Conservation (phyloP, 371 early-diverging fungal species). For the Haplosporangium sp. region DNA sequence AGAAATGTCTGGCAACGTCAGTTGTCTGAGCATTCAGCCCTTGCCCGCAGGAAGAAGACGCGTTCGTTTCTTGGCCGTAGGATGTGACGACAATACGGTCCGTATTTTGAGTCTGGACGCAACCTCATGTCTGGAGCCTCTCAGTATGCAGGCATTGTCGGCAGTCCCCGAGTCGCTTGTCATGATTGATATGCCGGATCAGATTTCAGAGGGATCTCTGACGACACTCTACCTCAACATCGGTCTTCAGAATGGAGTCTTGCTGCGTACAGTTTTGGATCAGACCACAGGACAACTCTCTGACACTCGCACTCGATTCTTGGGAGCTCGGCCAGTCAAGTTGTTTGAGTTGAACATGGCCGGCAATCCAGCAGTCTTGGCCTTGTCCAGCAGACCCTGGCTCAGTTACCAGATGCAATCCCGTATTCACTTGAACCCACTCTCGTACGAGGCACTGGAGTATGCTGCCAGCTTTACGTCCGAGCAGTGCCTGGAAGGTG, state of each 20-base stretch:
- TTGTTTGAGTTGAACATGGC: slow-evolving; percentile 77
- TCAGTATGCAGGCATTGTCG: slow-evolving; percentile 76
- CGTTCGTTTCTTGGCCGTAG: slow-evolving; percentile 88
- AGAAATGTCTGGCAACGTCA: slow-evolving; percentile 77
- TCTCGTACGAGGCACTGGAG: slow-evolving; percentile 57
- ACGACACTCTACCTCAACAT: slow-evolving; percentile 86
- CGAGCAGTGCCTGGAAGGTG: slow-evolving; percentile 90
- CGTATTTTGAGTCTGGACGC: slow-evolving; percentile 90
- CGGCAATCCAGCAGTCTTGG: slow-evolving; percentile 81
- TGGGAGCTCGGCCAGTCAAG: slow-evolving; percentile 89
- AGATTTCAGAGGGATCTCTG: slow-evolving; percentile 61
- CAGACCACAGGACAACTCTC: slow-evolving; percentile 85
- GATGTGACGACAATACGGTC: slow-evolving; percentile 93
- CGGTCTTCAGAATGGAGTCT: slow-evolving; percentile 91
- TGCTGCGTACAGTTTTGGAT: slow-evolving; percentile 90
- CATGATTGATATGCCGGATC: slow-evolving; percentile 84
- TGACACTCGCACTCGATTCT: slow-evolving; percentile 88
- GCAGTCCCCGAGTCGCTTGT: slow-evolving; percentile 70
- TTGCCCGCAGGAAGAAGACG: slow-evolving; percentile 86
- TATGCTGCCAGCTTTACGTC: slow-evolving; percentile 89
- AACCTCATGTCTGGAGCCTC: slow-evolving; percentile 77
- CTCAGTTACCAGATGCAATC: slow-evolving; percentile 85
- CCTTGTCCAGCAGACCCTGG: slow-evolving; percentile 92
- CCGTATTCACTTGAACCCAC: slow-evolving; percentile 64
- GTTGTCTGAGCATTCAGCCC: slow-evolving; percentile 82